Evolutionary conservation across 225 moss, liverwort and hornwort genomes (phyloP), one percentile per base, ranked within the genome.

Genomic region (Neckera pumila): DNA sequence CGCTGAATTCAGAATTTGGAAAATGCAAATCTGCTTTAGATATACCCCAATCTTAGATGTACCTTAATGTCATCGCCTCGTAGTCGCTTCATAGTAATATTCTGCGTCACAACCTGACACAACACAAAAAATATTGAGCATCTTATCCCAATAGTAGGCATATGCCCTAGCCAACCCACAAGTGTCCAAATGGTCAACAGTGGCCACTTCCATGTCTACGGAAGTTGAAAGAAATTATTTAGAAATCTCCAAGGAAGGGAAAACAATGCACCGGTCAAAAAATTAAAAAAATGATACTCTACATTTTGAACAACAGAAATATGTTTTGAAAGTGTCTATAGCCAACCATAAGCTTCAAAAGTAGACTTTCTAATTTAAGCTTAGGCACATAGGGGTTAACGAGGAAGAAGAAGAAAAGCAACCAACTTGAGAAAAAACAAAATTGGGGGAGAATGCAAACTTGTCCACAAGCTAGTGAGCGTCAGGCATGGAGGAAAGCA

Each of bases 31-130:
- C 67, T 42, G 47, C 63, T n/a, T 36, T 71, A 84, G 18, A 71
- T 71, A 61, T 9, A 80, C 14, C 57, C 56, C 65, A 64, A 53
- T 85, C 65, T 83, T 54, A 83, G 43, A 53, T n/a, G 57, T 95
- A 99, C 98, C 97, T 99, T 99, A 80, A 99, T 99, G 81, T 99
- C 99, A 84, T 96, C 96, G 75, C 99, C 99, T 87, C 99, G 93
- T 81, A 99, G 89, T 85, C 99, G 90, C 90, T 95, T 96, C 92
- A 99, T 89, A 65, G 93, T 93, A 83, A 99, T 89, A 89, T 94
- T 96, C 92, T 97, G 99, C n/a, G 82, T 85, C 74, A 92, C 88
- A 86, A 99, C 95, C 98, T 99, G 94, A 86, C 63, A 84, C 36
- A 56, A 84, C 67, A 62, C 79, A 59, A 59, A 61, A 72, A 18